Evolutionary conservation across 352 stramenopile genomes (phyloP).

Genomic region (Globisporangium splendens): DNA sequence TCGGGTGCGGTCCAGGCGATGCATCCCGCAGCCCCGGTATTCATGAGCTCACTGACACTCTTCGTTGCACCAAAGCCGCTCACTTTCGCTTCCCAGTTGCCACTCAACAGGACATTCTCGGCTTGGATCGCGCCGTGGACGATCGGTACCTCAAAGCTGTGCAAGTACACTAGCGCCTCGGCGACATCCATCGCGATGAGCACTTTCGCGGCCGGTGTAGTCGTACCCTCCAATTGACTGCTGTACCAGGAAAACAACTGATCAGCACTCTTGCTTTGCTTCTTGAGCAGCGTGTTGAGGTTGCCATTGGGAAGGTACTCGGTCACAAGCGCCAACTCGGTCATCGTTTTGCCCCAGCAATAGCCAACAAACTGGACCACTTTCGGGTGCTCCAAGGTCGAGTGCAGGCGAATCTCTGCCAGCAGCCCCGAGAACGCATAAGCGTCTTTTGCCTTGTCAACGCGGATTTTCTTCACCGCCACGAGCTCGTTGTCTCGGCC

Average conservation of each 20-base stretch:
- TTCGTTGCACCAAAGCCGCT: conserved; percentile 9
- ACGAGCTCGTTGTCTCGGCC: conserved; percentile 4
- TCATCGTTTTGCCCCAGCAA: conserved; percentile 17
- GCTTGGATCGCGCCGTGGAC: conserved; percentile 14
- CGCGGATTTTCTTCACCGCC: conserved; percentile 17
- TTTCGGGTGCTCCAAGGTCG: conserved; percentile 18
- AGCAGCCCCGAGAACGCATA: conserved; percentile 14
- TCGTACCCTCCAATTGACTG: conserved; percentile 19
- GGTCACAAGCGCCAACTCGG: conserved; percentile 21
- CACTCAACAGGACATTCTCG: conserved; percentile 16
- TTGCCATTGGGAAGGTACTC: conserved; percentile 21
- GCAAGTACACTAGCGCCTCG: conserved; percentile 39
- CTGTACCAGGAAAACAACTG: conserved; percentile 14
- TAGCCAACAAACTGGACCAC: conserved; percentile 24
- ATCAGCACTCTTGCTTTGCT: background rate
- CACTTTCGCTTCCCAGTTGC: conserved; percentile 16
- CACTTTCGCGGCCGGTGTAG: conserved; percentile 7
- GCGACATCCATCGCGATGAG: conserved; percentile 32
- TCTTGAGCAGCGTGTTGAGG: conserved; percentile 14
- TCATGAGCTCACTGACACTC: conserved; percentile 11
- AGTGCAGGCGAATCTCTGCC: conserved; percentile 16
- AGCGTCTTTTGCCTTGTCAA: conserved; percentile 22
- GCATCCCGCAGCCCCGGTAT: conserved; percentile 21
- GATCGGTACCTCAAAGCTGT: conserved; percentile 16
- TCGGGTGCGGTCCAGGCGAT: conserved; percentile 28